Conservation (phyloP, 345 rosid species). For the Zanthoxylum bungeanum region DNA sequence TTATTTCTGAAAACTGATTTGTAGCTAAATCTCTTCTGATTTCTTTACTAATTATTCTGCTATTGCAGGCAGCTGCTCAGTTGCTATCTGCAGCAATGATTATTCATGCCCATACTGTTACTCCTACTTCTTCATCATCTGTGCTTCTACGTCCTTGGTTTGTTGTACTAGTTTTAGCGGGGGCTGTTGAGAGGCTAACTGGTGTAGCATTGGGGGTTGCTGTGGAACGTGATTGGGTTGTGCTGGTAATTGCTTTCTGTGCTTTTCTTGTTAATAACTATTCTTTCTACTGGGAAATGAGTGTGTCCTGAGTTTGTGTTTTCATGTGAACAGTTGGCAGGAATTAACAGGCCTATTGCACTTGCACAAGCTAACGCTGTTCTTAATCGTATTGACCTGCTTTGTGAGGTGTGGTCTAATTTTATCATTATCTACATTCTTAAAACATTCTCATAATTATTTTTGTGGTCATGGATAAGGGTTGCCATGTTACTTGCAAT, state of each 20-base stretch:
- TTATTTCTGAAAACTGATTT: not conserved
- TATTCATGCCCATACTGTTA: slow-evolving; percentile 62
- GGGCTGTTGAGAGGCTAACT: slow-evolving; percentile 77
- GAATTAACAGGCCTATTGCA: slow-evolving; percentile 82
- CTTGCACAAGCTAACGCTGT: slow-evolving; percentile 96
- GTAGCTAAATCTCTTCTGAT: not conserved
- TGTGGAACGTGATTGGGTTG: slow-evolving; percentile 95
- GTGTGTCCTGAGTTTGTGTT: slow-evolving; percentile 3
- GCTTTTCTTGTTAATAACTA: slow-evolving; percentile 12
- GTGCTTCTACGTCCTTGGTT: slow-evolving; percentile 84
- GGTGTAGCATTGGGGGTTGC: slow-evolving; percentile 90
- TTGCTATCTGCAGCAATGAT: slow-evolving; percentile 83
- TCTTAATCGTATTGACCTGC: slow-evolving; percentile 81
- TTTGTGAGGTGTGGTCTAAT: slow-evolving; percentile 66
- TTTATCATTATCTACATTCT: not conserved
- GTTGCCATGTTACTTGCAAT: not conserved
- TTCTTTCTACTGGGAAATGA: slow-evolving; percentile 16
- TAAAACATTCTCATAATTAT: not conserved
- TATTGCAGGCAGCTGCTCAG: slow-evolving; percentile 76
- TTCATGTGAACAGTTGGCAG: slow-evolving; percentile 63
- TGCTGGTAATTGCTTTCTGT: slow-evolving; percentile 55
- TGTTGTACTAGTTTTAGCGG: slow-evolving; percentile 61
- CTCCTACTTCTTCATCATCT: slow-evolving; percentile 49
- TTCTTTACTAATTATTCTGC: slow-evolving; percentile 19
- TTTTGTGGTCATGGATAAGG: not conserved